Evolutionary conservation across 2,329 filamentous ascomycete species (phyloP), one percentile per base, ranked within the genome.

Genomic region (Xylariaceae sp.): DNA sequence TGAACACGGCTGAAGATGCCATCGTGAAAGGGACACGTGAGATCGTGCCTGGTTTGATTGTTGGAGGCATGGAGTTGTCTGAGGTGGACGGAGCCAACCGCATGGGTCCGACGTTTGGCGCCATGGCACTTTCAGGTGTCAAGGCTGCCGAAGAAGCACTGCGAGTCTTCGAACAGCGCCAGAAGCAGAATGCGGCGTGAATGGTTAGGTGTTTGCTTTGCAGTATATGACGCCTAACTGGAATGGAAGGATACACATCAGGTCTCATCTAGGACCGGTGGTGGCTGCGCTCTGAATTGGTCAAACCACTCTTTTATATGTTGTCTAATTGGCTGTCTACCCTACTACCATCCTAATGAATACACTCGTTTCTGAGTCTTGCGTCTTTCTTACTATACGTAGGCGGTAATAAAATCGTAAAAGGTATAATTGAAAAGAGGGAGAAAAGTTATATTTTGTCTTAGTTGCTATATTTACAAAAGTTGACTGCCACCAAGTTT

Each of bases 11-110:
- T 37, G 92, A 97, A 73, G 92, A 97, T 66, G 91, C 92, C 41
- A 96, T 97, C 64, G 92, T 96, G 71, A 96, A 94, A 81, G 81
- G 88, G 63, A 96, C 92, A 6, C 86, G 92, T 57, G 92, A 96
- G 79, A 82, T 97, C 55, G 85, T 92, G 11, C 91, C 91, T 5
- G 92, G 92, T 23, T 78, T 97, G 60, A 91, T 96, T 66, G 88
- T 95, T n/a, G 92, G 92, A 47, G 92, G 92, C 32, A 97, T 97
- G 92, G 92, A 96, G 74, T 78, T 96, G 62, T 90, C 86, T 54
- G 92, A 96, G 75, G 86, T 96, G 26, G 92, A 96, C 67, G 92
- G 91, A 15, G 90, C 91, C 58, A 95, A 95, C 77, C 84, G 92
- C 47, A 96, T 96, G 92, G 92, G 87, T 70, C 68, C 68, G 7